Evolutionary conservation across 1,139 yeast species (phyloP), one percentile per base, ranked within the genome.

Genomic region (Yamadazyma sp.): DNA sequence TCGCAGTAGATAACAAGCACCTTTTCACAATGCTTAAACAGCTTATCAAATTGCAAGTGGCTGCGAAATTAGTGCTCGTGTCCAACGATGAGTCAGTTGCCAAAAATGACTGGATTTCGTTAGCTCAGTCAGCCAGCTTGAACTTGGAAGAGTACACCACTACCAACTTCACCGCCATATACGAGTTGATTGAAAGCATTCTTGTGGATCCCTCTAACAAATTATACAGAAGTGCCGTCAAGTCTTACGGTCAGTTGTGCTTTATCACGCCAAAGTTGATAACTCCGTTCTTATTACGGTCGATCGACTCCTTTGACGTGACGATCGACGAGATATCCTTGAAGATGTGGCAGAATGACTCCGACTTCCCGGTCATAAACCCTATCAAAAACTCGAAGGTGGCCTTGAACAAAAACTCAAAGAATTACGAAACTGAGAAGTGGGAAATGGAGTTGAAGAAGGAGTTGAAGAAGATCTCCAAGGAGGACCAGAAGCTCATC

Each of bases 381-480:
- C 81, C 86, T 3, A 63, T 86, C 36, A 63, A 63, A 32, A 41
- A 39, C n/a, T 37, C 44, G 11, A 67, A 69, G 34, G 66, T 71
- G 51, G 57, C 52, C 1, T 61, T 59, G 21, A 69, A 67, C 43
- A 86, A 85, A 53, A 86, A 86, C 54, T 63, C 85, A 3, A 87
- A 80, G 54, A 96, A 89, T 52, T 87, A 86, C 54, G 95, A 86
- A 51, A 86, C 89, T 12, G 70, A 78, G 45, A 82, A 86, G 54
- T 92, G 98, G 97, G 98, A 92, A 58, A 90, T 84, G 52, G 76
- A 77, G 37, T 76, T 92, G 33, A 78, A 90, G 51, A 80, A 80
- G 47, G 92, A 87, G 54, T 70, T 88, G 40, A 82, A 84, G 1
- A 85, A 83, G 52, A 67, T 83, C 35, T 73, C 95, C 8, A 85